Evolutionary conservation across 2,329 filamentous ascomycete genomes (phyloP), one percentile per base, ranked within the genome.

Genomic region (Aspergillus felis): DNA sequence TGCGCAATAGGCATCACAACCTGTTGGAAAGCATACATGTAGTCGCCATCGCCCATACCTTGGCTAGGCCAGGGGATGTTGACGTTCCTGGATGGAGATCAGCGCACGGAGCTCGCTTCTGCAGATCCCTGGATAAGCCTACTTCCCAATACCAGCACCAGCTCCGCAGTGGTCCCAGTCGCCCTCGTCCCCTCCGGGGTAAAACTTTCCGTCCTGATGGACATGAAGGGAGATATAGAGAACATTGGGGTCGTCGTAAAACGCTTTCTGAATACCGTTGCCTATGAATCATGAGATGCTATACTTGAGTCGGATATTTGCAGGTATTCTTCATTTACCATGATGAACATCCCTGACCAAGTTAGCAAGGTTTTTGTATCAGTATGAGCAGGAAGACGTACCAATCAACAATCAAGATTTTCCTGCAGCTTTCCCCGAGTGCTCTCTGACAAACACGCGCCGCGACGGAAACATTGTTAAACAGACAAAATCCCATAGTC

Each of bases 161-260:
- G 76, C 75, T 17, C 86, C 86, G 59, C 83, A 86, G 61, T 84
- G 83, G 55, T 83, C 73, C 69, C 81, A 80, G 61, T 87, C 80
- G 42, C 83, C 86, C 59, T 86, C 83, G 2, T 76, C 74, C 5
- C 81, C 77, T 51, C 80, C 78, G 1, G 94, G 94, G 68, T 99
- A 99, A 72, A 97, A 99, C 0, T 77, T 76, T 1, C 92, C 93
- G 61, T 91, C 85, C 57, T 86, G 82, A 68, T 94, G 94, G 24
- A 97, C 92, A 67, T 99, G 94, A 6, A 97, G 77, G 0, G 94
- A 99, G 55, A 99, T 91, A 73, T 99, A 99, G 2, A 99, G 84
- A 20, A 99, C 87, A 66, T 97, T 97, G 0, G 93, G 91, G 66
- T 99, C 91, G 41, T 92, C 81, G 71, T 97, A 97, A 68, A 97